Base-by-base conservation (phyloP, 1,284 basidiomycete species). In the Trametes sp. region DNA sequence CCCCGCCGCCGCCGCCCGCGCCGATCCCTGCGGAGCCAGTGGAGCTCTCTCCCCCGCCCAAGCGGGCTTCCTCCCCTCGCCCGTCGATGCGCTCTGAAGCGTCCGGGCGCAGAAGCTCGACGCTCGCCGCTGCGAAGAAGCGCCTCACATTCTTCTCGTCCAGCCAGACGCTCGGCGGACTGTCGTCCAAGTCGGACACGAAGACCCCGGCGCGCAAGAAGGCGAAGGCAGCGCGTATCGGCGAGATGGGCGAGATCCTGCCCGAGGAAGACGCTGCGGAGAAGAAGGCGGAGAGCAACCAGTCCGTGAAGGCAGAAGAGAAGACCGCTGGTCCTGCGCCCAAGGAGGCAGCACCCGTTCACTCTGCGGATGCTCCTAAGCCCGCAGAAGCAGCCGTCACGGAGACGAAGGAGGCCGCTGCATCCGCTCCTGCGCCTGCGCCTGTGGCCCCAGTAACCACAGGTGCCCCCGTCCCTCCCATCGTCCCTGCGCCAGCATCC, bases 241-340 rank as follows among this genome's bases (percentile, higher is more conserved):
- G 87, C 21, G 89, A 92, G 76, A 79, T 89, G 81, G 89, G 88
- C 51, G 87, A 90, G 70, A 78, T 85, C 24, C 69, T 89, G 36
- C 66, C 74, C 26, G 86, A 88, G 66, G 81, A 79, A 51, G 74
- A 78, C 62, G 64, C 62, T 23, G 56, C 64, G 28, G 53, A 62
- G 45, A 45, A 52, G 48, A 63, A 69, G 54, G 61, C 63, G 5
- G 73, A 72, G 59, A 64, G 64, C 26, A 68, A 64, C 41, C 69
- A 73, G 66, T 38, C 58, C 9, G 54, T 53, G 55, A 53, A 58
- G 61, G 21, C 45, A 2, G 49, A 21, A 2, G 53, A 57, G 19
- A 45, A 33, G n/a, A 44, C 19, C 0, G 50, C 42, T 8, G 54
- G 50, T 4, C 31, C 62, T 26, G 44, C 54, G n/a, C 41, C 59